A percentile compares a stretch with the other conserved stretches of the same genome.
Conservation (phyloP, 2,329 filamentous ascomycete genomes). For the Teratosphaeria pseudoeucalypti region DNA sequence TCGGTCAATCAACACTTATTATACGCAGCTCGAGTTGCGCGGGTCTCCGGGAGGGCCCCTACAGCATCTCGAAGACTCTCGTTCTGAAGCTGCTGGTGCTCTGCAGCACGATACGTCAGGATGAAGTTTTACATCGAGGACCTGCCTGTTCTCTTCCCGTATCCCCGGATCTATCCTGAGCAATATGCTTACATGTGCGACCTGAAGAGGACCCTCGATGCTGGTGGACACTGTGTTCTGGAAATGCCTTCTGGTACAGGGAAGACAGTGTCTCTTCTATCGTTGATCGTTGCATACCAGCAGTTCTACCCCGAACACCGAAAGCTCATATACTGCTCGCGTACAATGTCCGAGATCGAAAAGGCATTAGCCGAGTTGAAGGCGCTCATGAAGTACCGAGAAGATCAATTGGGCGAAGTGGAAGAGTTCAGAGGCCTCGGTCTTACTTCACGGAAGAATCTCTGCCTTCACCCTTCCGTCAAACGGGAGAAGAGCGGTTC, state of each 20-base stretch:
- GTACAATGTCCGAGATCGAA: constrained; percentile 99
- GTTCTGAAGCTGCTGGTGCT: neutral
- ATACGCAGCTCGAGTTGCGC: too few relatives aligned
- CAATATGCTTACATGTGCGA: constrained; percentile 37
- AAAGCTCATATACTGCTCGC: constrained; percentile 97
- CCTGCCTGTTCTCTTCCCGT: constrained; percentile 62
- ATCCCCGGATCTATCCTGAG: constrained; percentile 60
- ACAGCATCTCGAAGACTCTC: neutral
- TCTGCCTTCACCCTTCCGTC: constrained; percentile 92
- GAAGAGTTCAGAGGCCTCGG: constrained; percentile 92
- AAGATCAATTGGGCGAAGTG: constrained; percentile 75
- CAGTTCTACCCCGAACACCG: constrained; percentile 84
- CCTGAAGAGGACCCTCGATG: constrained; percentile 82
- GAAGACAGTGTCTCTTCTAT: constrained; percentile 91
- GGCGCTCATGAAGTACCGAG: constrained; percentile 86
- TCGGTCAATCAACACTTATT: neutral
- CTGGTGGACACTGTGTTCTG: constrained; percentile 85
- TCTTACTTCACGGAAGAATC: constrained; percentile 89
- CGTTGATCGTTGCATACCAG: constrained; percentile 93
- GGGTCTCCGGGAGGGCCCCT: neutral
- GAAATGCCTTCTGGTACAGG: constrained; percentile 99
- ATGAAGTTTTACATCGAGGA: constrained; percentile 78
- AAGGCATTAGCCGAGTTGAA: constrained; percentile 90
- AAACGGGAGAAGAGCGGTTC: constrained; percentile 92
- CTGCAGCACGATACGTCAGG: neutral